phyloP scores from a whole-genome alignment of 2,329 filamentous ascomycete genomes.

The Catunica adiposa region DNA sequence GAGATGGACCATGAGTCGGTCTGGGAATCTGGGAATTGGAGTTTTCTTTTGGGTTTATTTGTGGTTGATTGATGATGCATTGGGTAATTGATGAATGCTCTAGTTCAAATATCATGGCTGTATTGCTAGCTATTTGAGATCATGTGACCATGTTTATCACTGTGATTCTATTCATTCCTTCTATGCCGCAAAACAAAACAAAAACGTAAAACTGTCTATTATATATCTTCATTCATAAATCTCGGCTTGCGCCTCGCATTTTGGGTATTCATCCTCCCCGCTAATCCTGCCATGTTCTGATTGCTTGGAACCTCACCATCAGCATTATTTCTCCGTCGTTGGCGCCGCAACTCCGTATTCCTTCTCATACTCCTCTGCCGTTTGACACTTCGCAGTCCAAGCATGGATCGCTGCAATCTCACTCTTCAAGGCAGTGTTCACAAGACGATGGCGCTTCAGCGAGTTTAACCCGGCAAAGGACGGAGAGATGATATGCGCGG shows the following conservation, averaged over 20 bases:
- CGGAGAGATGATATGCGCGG: constrained; percentile 43
- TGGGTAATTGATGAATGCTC: background rate
- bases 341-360: constrained; percentile 25
- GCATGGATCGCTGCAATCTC: constrained; percentile 88
- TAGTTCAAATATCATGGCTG: background rate
- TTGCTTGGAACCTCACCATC: background rate
- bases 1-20: no score
- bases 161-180: background rate
- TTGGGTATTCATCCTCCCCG: constrained; percentile 4
- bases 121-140: no score
- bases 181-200: no score
- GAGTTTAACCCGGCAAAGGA: constrained; percentile 56
- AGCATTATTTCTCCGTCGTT: constrained; percentile 26
- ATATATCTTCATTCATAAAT: background rate
- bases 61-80: background rate
- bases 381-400: constrained; percentile 89
- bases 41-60: background rate
- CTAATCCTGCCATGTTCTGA: background rate
- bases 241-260: constrained; percentile 1
- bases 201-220: background rate
- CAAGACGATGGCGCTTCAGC: constrained; percentile 70
- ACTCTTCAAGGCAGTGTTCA: constrained; percentile 66
- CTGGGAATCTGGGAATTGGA: background rate
- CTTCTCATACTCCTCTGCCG: constrained; percentile 73
- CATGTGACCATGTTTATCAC: background rate